Base-by-base conservation (phyloP, 2,329 filamentous ascomycete genomes). In the Beauveria sp. region DNA sequence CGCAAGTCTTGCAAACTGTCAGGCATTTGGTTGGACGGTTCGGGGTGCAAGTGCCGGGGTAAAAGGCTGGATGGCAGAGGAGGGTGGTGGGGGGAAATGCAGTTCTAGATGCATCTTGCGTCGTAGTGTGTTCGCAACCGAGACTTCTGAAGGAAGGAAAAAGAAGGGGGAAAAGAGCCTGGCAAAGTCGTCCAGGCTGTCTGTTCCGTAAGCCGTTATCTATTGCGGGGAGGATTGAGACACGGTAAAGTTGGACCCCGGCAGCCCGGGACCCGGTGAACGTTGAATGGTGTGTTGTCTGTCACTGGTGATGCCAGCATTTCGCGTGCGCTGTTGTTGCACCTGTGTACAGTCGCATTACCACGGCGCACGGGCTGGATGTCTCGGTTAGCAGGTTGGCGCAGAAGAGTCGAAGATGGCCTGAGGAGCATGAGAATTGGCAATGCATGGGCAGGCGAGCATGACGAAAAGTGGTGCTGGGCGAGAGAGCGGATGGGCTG, bases 71-170 rank as follows among this genome's bases (percentile, higher is more conserved):
- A 20, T 55, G 41, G 34, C 41, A 46, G 12, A 22, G 28, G 22
- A 30, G 18, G 41, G 48, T 59, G 30, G 48, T 53, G 57, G 37
- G 28, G 57, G 50, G 28, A 30, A 18, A 34, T 54, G 57, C 50
- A 59, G 50, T 59, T 59, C 57, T 59, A 59, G 57, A 59, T 59
- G 47, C 48, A 59, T 53, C 57, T 59, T 53, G 48, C 47, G 48
- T 59, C 14, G 40, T 43, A 50, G 57, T 59, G 50, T 54, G 48
- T 26, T 26, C 14, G 56, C 47, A 58, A 37, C 34, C 34, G 5
- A 37, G 34, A 16, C 34, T 37, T 37, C 16, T 37, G 12, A 37
- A 37, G 5, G 30, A 37, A 37, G 16, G 5, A 6, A 37, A 16
- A 10, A 37, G 7, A 28, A 28, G 22, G 22, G 22, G 22, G 3